These are phyloP conservation scores for Zygosaccharomyces sapae DNA, from an alignment of 1,139 yeast genomes.

Conservation along the genomic window DNA sequence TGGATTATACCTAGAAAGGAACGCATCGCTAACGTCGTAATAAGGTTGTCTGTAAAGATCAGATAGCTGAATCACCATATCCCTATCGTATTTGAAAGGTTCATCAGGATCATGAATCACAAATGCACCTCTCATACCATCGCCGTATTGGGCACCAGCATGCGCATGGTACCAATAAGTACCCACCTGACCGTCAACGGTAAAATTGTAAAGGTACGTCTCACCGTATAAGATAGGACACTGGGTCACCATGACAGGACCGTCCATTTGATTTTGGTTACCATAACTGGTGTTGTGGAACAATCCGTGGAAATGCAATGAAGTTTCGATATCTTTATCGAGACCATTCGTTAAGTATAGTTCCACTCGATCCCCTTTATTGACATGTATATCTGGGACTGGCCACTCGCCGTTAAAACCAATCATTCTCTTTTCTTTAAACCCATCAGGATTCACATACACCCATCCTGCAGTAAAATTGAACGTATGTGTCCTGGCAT, in stretches of 20 bases:
- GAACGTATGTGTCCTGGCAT: constrained; percentile 49
- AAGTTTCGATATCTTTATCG: constrained; percentile 43
- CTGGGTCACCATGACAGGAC: constrained; percentile 72
- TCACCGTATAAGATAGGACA: constrained; percentile 71
- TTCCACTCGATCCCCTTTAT: constrained; percentile 57
- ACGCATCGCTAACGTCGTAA: constrained; percentile 43
- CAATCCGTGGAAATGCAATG: constrained; percentile 74
- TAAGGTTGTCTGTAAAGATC: constrained; percentile 62
- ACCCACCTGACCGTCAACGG: constrained; percentile 62
- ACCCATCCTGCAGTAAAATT: constrained; percentile 54
- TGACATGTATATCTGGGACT: constrained; percentile 61
- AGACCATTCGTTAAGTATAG: constrained; percentile 58
- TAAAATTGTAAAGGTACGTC: constrained; percentile 59
- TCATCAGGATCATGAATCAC: constrained; percentile 55
- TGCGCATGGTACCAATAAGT: constrained; percentile 86
- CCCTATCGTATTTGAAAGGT: constrained; percentile 60
- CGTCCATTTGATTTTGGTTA: constrained; percentile 59
- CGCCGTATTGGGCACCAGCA: constrained; percentile 70
- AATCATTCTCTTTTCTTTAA: constrained; percentile 46
- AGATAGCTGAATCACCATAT: constrained; percentile 50
- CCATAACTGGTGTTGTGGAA: constrained; percentile 50
- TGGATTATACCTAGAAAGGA: constrained; percentile 64
- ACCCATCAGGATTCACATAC: constrained; percentile 63
- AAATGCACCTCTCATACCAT: constrained; percentile 71
- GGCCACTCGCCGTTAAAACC: constrained; percentile 75